Base-by-base conservation (phyloP, 805 yeast genomes). In the Yarrowia keelungensis region DNA sequence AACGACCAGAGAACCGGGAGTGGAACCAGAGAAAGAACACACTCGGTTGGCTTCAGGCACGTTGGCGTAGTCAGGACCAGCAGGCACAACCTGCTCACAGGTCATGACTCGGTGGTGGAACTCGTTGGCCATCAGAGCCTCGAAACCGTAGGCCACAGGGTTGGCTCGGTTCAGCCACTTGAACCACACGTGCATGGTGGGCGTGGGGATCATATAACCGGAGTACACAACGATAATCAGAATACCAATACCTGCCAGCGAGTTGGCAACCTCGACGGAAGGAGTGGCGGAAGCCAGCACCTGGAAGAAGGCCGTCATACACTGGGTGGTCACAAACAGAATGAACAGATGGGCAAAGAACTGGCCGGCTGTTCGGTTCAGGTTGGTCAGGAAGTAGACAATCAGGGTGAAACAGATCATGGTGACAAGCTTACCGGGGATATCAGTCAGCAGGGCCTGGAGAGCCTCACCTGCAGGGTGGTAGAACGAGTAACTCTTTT, bases 381-480 rank as follows among this genome's bases (percentile, higher is more conserved):
- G 76, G 71, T 81, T 78, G 8, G 89, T 77, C 81, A 90, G 78
- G 78, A 89, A 90, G 76, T 86, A 88, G 36, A 84, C 73, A 35
- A 85, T 78, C 54, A 87, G 71, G 51, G 82, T 74, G 76, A 87
- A 87, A 26, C 76, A 73, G 26, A 85, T 74, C 38, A 82, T 74
- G 46, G 83, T 80, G 42, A 81, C 71, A 39, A 85, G 70, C 77
- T 89, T 89, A 68, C 86, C 81, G 3, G 94, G 93, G 70, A 90
- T 76, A 64, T 86, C 88, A 3, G 90, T 83, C 4, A 88, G 70
- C 56, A 87, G 80, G 5, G 86, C 80, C 0, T 91, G 88, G 4
- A 90, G 72, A 0, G 91, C 89, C 74, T 89, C 94, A 3, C 91
- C 87, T 14, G 91, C 83, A 2, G 93, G 92, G 69, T 87, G 86